These are phyloP conservation scores for Trichoderma sp. DNA, from an alignment of 2,329 filamentous ascomycete genomes.

Conservation along the genomic window DNA sequence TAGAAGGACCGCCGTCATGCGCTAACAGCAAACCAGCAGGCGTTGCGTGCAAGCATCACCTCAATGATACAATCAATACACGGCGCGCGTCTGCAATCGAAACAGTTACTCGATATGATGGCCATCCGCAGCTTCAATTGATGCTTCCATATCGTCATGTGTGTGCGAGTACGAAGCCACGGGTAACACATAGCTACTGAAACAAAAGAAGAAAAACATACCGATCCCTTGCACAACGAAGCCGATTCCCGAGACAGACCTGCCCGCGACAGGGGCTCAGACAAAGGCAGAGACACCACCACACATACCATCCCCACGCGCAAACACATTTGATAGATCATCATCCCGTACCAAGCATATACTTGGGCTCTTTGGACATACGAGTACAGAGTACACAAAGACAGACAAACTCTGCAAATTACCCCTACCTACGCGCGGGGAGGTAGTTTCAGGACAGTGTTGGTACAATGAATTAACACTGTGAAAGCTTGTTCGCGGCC, in stretches of 20 bases:
- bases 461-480: too few species aligned
- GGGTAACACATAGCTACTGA: neutral
- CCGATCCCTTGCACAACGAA: neutral
- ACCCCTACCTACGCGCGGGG: neutral
- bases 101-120: neutral
- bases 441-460: too few species aligned
- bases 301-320: neutral
- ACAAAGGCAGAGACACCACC: neutral
- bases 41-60: neutral
- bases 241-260: conserved; percentile 8
- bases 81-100: neutral
- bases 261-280: neutral
- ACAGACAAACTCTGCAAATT: neutral
- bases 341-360: neutral
- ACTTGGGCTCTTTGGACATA: too few species aligned
- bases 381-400: too few species aligned
- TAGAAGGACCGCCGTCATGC: neutral
- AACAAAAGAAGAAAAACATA: neutral
- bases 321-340: neutral
- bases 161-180: neutral
- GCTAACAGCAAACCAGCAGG: neutral
- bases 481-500: too few species aligned
- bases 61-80: neutral
- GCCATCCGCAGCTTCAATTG: neutral
- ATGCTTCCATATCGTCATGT: neutral